Conservation (phyloP, 768 basidiomycete genomes). For the Phlegmacium glaucopus region DNA sequence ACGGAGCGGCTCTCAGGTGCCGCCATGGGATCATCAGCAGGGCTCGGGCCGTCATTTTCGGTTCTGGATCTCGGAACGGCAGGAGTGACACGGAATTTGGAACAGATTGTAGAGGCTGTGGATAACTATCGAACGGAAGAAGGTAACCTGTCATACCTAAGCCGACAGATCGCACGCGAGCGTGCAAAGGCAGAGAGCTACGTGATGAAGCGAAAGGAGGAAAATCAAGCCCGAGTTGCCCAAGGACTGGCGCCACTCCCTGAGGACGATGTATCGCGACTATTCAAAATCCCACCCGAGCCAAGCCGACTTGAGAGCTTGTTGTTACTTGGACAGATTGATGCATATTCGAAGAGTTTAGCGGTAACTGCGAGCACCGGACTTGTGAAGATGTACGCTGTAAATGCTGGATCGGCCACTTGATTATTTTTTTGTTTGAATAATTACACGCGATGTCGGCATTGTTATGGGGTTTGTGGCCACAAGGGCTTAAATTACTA, state of each 20-base stretch:
- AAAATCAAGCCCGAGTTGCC: constrained; percentile 72
- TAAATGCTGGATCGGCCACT: constrained; percentile 29
- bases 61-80: constrained; percentile 68
- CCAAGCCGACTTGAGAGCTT: constrained; percentile 87
- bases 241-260: constrained; percentile 86
- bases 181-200: constrained; percentile 74
- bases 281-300: constrained; percentile 87
- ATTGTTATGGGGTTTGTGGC: neutral
- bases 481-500: constrained; percentile 10
- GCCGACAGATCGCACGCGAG: constrained; percentile 86
- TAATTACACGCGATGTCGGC: no score
- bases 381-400: constrained; percentile 85
- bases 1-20: constrained; percentile 34
- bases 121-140: constrained; percentile 89
- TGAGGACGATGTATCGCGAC: constrained; percentile 77
- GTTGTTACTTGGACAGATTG: constrained; percentile 83
- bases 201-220: constrained; percentile 84
- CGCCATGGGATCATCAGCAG: constrained; percentile 29
- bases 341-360: constrained; percentile 78
- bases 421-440: constrained; percentile 2
- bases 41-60: constrained; percentile 60
- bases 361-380: constrained; percentile 59
- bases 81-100: constrained; percentile 72
- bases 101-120: constrained; percentile 81
- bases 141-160: constrained; percentile 85